Evolutionary conservation across 345 rosid species (phyloP).

Genomic region (Sisymbrium irio): DNA sequence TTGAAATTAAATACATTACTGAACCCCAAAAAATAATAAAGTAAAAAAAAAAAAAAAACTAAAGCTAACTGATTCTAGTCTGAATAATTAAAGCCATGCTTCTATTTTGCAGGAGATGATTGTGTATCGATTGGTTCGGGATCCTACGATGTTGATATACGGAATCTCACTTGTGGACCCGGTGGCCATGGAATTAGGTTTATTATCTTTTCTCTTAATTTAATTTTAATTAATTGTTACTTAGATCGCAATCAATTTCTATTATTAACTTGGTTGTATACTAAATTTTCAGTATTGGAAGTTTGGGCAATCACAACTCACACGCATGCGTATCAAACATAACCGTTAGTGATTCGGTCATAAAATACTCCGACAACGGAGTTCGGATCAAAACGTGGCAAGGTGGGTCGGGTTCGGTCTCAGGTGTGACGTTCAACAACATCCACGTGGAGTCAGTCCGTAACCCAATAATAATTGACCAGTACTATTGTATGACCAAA

Average conservation of each 20-base stretch:
- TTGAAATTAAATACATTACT: not conserved
- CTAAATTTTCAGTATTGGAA: slow-evolving; percentile 67
- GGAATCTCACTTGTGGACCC: slow-evolving; percentile 92
- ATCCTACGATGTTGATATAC: slow-evolving; percentile 71
- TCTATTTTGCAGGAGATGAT: slow-evolving; percentile 70
- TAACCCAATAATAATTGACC: slow-evolving; percentile 90
- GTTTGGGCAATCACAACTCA: slow-evolving; percentile 83
- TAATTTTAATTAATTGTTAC: not conserved
- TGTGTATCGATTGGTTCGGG: slow-evolving; percentile 94
- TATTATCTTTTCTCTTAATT: not conserved
- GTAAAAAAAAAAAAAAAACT: not conserved
- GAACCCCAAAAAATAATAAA: not conserved
- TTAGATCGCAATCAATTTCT: not conserved
- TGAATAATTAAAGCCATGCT: slow-evolving; percentile 5
- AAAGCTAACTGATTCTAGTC: not conserved
- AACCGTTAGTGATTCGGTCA: slow-evolving; percentile 78
- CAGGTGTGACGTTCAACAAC: slow-evolving; percentile 66
- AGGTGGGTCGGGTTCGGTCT: slow-evolving; percentile 90
- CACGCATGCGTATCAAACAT: slow-evolving; percentile 86
- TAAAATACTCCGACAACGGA: slow-evolving; percentile 72
- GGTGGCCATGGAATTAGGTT: slow-evolving; percentile 98
- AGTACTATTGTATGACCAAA: slow-evolving; percentile 77
- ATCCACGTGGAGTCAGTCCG: slow-evolving; percentile 82
- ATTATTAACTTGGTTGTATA: not conserved
- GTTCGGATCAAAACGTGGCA: slow-evolving; percentile 99